These are phyloP conservation scores for Darksidea phi DNA, from an alignment of 495 filamentous ascomycete species.

Conservation along the genomic window DNA sequence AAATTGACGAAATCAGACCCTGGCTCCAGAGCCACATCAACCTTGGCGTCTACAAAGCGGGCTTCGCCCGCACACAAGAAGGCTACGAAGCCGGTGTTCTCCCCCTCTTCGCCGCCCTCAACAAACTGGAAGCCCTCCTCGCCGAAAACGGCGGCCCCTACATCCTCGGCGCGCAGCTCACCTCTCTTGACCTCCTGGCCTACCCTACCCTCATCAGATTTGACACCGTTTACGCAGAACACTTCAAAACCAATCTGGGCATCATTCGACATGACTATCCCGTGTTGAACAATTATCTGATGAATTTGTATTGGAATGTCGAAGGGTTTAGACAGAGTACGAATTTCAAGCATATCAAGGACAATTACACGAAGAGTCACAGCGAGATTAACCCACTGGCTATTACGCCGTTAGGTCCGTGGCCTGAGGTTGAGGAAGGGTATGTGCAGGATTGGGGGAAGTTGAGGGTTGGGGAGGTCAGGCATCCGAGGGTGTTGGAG, in stretches of 20 bases:
- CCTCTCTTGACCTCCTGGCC: constrained; percentile 53
- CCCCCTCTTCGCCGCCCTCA: constrained; percentile 53
- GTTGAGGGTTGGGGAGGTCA: constrained; percentile 42
- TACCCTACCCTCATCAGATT: constrained; percentile 55
- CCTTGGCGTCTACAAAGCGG: constrained; percentile 56
- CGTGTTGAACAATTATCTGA: constrained; percentile 53
- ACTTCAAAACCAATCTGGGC: constrained; percentile 59
- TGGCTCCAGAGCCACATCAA: constrained; percentile 54
- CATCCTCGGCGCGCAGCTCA: constrained; percentile 49
- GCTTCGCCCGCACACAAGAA: constrained; percentile 52
- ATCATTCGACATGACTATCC: constrained; percentile 57
- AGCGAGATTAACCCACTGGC: constrained; percentile 42
- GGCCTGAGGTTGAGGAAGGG: constrained; percentile 44
- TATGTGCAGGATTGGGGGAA: constrained; percentile 45
- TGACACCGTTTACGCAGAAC: constrained; percentile 54
- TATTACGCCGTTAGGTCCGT: constrained; percentile 45
- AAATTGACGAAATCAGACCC: constrained; percentile 49
- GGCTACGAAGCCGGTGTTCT: constrained; percentile 49
- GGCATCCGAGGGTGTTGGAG: constrained; percentile 43
- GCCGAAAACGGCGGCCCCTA: constrained; percentile 49
- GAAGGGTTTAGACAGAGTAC: constrained; percentile 42
- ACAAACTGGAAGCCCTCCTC: constrained; percentile 52
- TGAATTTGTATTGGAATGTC: constrained; percentile 53
- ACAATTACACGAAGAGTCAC: constrained; percentile 59
- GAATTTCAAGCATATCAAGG: constrained; percentile 55